Conservation (phyloP, 129 eudicot species). For the Flaveria bidentis region DNA sequence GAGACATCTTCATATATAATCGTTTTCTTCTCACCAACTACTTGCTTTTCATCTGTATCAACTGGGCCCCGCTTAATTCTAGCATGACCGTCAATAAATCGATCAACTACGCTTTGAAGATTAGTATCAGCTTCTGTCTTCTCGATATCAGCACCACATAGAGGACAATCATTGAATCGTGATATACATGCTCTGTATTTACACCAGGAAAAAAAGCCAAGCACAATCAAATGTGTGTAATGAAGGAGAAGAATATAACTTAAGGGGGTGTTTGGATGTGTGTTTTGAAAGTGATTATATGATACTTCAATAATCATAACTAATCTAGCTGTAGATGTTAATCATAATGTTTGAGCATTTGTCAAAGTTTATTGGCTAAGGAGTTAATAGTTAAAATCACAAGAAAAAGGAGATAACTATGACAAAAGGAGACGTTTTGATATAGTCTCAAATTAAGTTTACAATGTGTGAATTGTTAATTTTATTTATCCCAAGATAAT, state of each 20-base stretch:
- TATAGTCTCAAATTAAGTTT: too few relatives aligned
- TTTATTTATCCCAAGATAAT: not conserved
- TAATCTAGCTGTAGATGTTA: not conserved
- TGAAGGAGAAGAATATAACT: not conserved
- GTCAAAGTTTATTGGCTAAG: not conserved
- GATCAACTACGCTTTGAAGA: slow-evolving; percentile 89
- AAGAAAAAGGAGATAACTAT: too few relatives aligned
- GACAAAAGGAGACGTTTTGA: too few relatives aligned
- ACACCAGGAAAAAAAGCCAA: slow-evolving; percentile 10
- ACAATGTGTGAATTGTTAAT: not conserved
- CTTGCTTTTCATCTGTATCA: slow-evolving; percentile 56
- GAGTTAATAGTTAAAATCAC: too few relatives aligned
- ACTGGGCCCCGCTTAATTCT: slow-evolving; percentile 77
- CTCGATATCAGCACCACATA: slow-evolving; percentile 98
- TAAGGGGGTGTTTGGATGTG: not conserved
- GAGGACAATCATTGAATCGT: slow-evolving; percentile 84
- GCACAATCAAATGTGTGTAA: not conserved
- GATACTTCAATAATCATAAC: slow-evolving; percentile 3
- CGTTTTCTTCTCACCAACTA: slow-evolving; percentile 56
- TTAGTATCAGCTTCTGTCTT: slow-evolving; percentile 72
- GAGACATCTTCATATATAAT: slow-evolving; percentile 94
- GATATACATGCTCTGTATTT: slow-evolving; percentile 70
- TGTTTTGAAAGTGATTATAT: not conserved
- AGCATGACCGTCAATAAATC: slow-evolving; percentile 96
- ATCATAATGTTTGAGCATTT: not conserved